Percentiles rank a stretch among this genome's conserved stretches.
These are phyloP conservation scores for Talaromyces sp. DNA, from an alignment of 2,329 filamentous ascomycete genomes.

Conservation along the genomic window DNA sequence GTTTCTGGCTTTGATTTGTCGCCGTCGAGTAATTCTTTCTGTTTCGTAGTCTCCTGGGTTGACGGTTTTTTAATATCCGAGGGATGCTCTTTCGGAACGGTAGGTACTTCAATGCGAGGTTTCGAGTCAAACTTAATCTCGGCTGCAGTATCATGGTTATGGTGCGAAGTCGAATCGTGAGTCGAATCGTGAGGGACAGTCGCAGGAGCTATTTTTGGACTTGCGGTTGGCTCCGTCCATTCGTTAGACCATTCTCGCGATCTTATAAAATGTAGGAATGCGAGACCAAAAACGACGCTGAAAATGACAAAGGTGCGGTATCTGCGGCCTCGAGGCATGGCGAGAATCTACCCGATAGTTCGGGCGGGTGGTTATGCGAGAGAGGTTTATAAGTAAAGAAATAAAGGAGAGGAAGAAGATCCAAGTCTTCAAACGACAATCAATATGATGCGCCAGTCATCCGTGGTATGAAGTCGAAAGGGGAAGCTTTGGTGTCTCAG, in stretches of 20 bases:
- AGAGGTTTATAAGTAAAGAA: not conserved
- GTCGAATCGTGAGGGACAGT: not conserved
- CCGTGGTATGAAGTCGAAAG: not conserved
- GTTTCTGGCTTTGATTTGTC: not conserved
- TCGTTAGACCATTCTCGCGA: slow-evolving; percentile 37
- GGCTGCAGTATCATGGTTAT: not conserved
- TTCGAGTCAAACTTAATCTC: slow-evolving; percentile 3
- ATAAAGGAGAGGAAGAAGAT: slow-evolving; percentile 10
- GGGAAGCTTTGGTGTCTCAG: not conserved
- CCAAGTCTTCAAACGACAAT: not conserved
- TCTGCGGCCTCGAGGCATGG: slow-evolving; percentile 46
- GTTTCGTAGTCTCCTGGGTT: not conserved
- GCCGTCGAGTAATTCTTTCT: slow-evolving; percentile 1
- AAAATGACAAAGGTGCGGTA: slow-evolving; percentile 45
- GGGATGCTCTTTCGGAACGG: not conserved
- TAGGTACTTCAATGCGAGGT: slow-evolving; percentile 6
- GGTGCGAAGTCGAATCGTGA: not conserved
- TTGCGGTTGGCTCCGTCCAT: slow-evolving; percentile 15
- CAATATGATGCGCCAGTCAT: slow-evolving; percentile 7
- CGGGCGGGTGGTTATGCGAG: not conserved
- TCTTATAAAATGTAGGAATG: slow-evolving; percentile 49
- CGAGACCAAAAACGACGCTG: slow-evolving; percentile 38
- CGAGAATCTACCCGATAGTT: not conserved
- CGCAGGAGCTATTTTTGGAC: slow-evolving; percentile 15
- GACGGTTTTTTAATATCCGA: not conserved